Evolutionary conservation across 139 green algal genomes (phyloP).

Genomic region (Eudorina sp.): DNA sequence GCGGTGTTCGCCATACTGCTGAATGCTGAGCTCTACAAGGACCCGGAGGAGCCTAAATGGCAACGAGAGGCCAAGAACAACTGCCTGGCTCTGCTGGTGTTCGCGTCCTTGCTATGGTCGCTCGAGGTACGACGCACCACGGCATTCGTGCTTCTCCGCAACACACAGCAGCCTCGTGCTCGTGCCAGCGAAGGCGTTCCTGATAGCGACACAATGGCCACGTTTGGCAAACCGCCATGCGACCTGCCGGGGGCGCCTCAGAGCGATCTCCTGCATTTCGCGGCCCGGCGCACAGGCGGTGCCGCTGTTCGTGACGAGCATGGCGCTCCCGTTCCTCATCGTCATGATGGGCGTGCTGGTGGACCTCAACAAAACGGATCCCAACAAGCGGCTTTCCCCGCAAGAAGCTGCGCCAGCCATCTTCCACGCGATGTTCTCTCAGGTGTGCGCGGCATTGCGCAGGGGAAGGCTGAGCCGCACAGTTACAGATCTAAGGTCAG

Average conservation of each 20-base stretch:
- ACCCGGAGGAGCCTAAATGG: conserved; percentile 6
- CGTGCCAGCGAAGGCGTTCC: no score
- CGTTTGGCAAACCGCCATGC: no score
- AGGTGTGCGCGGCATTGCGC: no score
- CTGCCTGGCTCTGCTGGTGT: conserved; percentile 78
- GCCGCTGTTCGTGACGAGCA: conserved; percentile 80
- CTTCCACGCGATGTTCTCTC: conserved; percentile 80
- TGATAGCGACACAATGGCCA: no score
- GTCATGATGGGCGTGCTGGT: conserved; percentile 51
- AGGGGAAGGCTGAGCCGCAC: no score
- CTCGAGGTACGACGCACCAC: conserved; percentile 57
- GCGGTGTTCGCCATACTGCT: conserved; percentile 63
- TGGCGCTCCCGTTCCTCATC: conserved; percentile 69
- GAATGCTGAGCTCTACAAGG: conserved; percentile 48
- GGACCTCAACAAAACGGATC: conserved; percentile 53
- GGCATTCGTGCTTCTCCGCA: no score
- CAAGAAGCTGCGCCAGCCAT: conserved; percentile 71
- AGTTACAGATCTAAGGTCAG: no score
- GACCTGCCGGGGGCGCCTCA: no score
- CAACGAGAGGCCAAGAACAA: conserved; percentile 64
- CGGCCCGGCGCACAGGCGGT: conserved; percentile 55
- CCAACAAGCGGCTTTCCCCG: conserved; percentile 57
- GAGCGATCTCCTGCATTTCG: no score
- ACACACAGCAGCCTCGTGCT: no score
- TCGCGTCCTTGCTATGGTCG: conserved; percentile 78